These are phyloP conservation scores for Angomonas ambiguus DNA, from an alignment of 208 protist genomes.

Conservation along the genomic window DNA sequence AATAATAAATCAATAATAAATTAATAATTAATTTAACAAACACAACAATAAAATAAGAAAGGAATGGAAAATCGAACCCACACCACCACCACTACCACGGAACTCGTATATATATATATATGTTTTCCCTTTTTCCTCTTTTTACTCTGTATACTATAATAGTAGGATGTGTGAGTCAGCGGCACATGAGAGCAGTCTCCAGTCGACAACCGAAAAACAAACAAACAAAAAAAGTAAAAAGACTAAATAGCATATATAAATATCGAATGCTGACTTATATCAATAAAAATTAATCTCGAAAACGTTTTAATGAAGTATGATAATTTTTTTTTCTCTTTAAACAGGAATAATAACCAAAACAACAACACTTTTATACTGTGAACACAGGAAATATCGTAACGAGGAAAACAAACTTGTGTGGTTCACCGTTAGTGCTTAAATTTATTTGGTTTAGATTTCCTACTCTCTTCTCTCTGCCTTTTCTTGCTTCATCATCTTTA, in stretches of 20 bases:
- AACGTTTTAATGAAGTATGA: too few species aligned
- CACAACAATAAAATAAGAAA: background rate
- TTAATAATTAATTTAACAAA: background rate
- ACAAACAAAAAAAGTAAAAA: conserved; percentile 2
- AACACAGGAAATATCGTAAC: conserved; percentile 15
- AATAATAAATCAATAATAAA: conserved; percentile 18
- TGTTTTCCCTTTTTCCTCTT: conserved; percentile 37
- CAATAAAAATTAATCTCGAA: too few species aligned
- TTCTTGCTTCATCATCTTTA: too few species aligned
- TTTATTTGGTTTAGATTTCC: background rate
- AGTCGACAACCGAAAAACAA: conserved; percentile 76
- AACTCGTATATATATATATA: conserved; percentile 6
- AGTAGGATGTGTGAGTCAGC: conserved; percentile 93
- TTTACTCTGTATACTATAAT: conserved; percentile 89
- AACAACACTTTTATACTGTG: conserved; percentile 39
- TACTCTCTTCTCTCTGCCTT: background rate
- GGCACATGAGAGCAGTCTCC: conserved; percentile 95
- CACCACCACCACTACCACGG: background rate
- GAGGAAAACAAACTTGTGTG: too few species aligned
- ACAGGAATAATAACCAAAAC: too few species aligned
- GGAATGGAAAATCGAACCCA: background rate
- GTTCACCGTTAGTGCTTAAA: too few species aligned
- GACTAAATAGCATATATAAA: too few species aligned
- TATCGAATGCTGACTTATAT: background rate
- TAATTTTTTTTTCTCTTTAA: conserved; percentile 11